These are phyloP conservation scores for Leccinum griseonigrum DNA, from an alignment of 1,284 basidiomycete species.

Conservation along the genomic window DNA sequence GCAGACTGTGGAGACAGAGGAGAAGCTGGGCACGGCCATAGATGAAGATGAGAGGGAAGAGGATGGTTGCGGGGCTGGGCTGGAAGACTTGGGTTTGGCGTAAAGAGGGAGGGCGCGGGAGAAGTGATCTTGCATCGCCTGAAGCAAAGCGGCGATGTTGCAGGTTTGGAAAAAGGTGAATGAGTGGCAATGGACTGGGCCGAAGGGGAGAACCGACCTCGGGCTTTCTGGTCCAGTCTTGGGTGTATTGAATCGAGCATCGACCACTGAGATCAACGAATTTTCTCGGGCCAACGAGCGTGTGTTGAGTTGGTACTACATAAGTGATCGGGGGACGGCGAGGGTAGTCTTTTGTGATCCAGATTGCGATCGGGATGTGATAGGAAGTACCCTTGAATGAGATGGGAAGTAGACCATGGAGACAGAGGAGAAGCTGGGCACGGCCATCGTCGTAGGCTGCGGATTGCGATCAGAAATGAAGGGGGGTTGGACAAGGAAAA, in stretches of 20 bases:
- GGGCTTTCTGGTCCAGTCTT: conserved; percentile 78
- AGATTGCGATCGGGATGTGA: conserved; percentile 91
- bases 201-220: conserved; percentile 58
- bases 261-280: conserved; percentile 84
- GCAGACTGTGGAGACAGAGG: conserved; percentile 85
- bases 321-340: conserved; percentile 83
- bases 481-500: conserved; percentile 6
- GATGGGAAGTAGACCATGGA: conserved; percentile 92
- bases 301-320: conserved; percentile 91
- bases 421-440: conserved; percentile 83
- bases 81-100: conserved; percentile 63
- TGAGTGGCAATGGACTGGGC: conserved; percentile 15
- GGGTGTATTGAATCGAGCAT: conserved; percentile 66
- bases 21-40: conserved; percentile 57
- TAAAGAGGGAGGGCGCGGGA: conserved; percentile 88
- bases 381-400: conserved; percentile 76
- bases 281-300: conserved; percentile 81
- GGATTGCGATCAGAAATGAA: conserved; percentile 5
- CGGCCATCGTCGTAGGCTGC: conserved; percentile 93
- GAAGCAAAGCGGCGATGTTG: conserved; percentile 61
- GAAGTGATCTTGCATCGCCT: conserved; percentile 79
- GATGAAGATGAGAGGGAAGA: conserved; percentile 18
- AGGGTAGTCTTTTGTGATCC: conserved; percentile 85
- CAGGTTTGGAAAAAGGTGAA: conserved; percentile 38
- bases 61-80: conserved; percentile 20